Evolutionary conservation across 108 stramenopile genomes (phyloP).

Genomic region (Nitzschia sp.): DNA sequence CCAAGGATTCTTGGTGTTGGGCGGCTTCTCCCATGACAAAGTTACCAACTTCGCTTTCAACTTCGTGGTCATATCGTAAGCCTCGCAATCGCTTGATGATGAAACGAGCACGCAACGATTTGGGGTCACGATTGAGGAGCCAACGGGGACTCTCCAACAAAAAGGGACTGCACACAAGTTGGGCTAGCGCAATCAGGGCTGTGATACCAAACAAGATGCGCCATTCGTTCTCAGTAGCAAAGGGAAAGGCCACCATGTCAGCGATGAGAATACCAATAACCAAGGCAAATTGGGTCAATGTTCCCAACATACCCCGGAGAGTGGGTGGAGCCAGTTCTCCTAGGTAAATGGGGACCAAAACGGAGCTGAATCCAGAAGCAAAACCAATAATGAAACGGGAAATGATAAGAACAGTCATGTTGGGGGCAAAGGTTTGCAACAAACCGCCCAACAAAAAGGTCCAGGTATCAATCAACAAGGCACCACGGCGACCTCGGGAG

Average conservation of each 20-base stretch:
- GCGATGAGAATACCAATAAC: constrained; percentile 89
- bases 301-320: constrained; percentile 92
- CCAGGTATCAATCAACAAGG: constrained; percentile 72
- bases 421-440: constrained; percentile 67
- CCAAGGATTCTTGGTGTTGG: constrained; percentile 46
- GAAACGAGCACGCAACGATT: constrained; percentile 78
- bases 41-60: constrained; percentile 90
- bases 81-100: constrained; percentile 92
- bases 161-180: constrained; percentile 77
- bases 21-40: constrained; percentile 71
- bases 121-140: constrained; percentile 72
- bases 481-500: constrained; percentile 67
- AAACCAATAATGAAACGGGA: constrained; percentile 91
- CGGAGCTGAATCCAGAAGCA: constrained; percentile 83
- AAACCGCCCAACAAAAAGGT: constrained; percentile 77
- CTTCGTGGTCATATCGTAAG: constrained; percentile 87
- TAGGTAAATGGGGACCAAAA: constrained; percentile 94
- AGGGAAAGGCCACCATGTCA: constrained; percentile 80
- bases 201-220: constrained; percentile 84
- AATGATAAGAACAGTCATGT: constrained; percentile 71
- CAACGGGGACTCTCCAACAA: constrained; percentile 91
- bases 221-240: constrained; percentile 73
- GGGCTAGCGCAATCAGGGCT: constrained; percentile 62
- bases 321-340: constrained; percentile 93
- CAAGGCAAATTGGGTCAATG: constrained; percentile 94